Conservation (phyloP, 2,329 filamentous ascomycete genomes). For the Paraphaeosphaeria minitans region DNA sequence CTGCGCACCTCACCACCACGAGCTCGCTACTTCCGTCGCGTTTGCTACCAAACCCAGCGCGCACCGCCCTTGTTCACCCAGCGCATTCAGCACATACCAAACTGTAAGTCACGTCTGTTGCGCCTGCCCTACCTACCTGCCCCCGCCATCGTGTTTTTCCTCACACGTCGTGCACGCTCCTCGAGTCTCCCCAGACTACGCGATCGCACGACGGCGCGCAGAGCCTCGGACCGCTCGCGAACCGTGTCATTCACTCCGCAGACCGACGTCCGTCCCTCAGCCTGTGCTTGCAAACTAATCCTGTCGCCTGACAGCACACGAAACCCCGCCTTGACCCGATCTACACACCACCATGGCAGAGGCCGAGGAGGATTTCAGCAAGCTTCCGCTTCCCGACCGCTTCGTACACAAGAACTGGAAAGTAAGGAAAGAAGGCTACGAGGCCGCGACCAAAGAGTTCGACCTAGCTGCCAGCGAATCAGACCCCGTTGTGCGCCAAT, state of each 20-base stretch:
- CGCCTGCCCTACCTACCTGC: neutral
- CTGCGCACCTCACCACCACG: constrained; percentile 13
- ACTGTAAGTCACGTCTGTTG: constrained; percentile 4
- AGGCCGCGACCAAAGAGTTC: constrained; percentile 88
- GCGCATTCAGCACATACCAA: neutral
- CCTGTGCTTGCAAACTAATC: neutral
- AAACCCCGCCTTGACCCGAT: constrained; percentile 14
- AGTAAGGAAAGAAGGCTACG: constrained; percentile 91
- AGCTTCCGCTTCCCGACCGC: constrained; percentile 76
- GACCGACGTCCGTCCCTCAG: neutral
- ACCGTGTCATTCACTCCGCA: neutral
- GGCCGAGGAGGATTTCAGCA: constrained; percentile 78
- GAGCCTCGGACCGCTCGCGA: neutral
- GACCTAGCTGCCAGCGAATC: constrained; percentile 82
- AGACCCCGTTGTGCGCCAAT: constrained; percentile 84
- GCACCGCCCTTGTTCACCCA: neutral
- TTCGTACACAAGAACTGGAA: constrained; percentile 97
- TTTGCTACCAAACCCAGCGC: neutral
- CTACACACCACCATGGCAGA: constrained; percentile 69
- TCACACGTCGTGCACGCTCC: constrained; percentile 1
- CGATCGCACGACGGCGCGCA: neutral
- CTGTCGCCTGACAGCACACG: neutral
- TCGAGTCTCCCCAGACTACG: neutral
- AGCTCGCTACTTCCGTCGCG: neutral
- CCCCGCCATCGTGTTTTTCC: neutral